Base-by-base conservation (phyloP, 495 filamentous ascomycete genomes). In the Diplogelasinospora grovesii region DNA sequence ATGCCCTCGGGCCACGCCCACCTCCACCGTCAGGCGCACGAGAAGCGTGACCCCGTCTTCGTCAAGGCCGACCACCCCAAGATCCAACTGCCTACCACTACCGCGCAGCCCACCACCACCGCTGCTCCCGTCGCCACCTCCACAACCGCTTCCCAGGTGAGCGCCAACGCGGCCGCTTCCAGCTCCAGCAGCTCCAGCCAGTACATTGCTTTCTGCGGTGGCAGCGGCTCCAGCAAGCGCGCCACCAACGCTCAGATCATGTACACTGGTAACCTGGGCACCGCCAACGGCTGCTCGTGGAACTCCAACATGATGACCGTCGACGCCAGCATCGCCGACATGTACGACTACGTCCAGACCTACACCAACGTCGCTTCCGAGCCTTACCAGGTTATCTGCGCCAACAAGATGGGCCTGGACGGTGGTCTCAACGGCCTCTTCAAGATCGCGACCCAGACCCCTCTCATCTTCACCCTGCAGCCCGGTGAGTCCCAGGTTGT, bases 291-390 rank as follows among this genome's bases (percentile, higher is more conserved):
- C 35, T 65, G 57, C 54, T 3, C 29, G 1, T 60, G 57, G 56
- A 53, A 53, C 49, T 60, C 56, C 47, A 65, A 65, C 50, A 36
- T 64, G 22, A 67, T 66, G 49, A 32, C 53, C 6, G 50, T 69
- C 18, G 37, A 57, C 45, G 68, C 46, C 46, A 61, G 29, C 22
- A 53, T 54, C 48, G 65, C 43, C 34, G 13, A 37, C 29, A 44
- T 56, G 24, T 68, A 66, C 42, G 39, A 55, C 9, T 59, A 71
- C 34, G 55, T 57, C 10, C 45, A 66, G 27, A 53, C 46, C 23
- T 66, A 66, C 40, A 53, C 32, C 25, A 65, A 65, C 52, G 53
- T 50, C 25, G 52, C 32, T 23, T 25, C 16, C 3, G 39, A 34
- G 29, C 21, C 45, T 14, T 56, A 60, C 32, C 31, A 54, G 46